Evolutionary conservation across 768 basidiomycete genomes (phyloP).

Genomic region (Mycena galericulata): DNA sequence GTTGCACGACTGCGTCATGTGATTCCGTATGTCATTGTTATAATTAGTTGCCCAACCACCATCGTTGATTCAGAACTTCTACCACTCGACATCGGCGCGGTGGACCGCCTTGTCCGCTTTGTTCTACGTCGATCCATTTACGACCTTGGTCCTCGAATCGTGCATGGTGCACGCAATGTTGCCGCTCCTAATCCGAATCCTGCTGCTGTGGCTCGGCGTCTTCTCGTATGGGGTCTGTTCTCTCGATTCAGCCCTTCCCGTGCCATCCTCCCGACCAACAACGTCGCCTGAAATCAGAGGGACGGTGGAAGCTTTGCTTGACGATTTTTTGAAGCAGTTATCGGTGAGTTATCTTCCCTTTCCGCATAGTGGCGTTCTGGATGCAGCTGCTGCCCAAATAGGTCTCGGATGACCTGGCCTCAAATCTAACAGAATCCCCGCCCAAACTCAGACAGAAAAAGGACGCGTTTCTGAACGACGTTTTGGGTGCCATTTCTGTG

Average conservation of each 20-base stretch:
- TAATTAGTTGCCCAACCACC: background rate
- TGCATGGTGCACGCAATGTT: background rate
- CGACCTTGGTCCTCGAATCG: no score
- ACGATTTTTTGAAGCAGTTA: constrained; percentile 28
- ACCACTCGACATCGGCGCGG: background rate
- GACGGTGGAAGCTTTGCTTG: constrained; percentile 29
- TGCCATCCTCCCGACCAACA: background rate
- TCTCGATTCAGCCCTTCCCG: background rate
- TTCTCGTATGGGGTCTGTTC: background rate
- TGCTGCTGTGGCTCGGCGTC: background rate
- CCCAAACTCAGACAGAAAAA: constrained; percentile 17
- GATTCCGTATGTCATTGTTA: background rate
- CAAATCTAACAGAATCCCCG: constrained; percentile 10
- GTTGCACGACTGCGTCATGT: background rate
- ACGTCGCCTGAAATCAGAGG: constrained; percentile 11
- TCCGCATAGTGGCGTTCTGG: background rate
- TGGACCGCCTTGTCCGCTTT: background rate
- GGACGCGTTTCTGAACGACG: constrained; percentile 26
- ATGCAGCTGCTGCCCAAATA: background rate
- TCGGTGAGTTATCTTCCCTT: constrained; percentile 13
- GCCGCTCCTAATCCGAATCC: background rate
- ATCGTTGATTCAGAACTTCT: background rate
- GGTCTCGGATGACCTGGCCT: background rate
- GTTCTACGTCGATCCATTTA: background rate
- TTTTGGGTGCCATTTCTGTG: constrained; percentile 22